Conservation (phyloP, 2,329 filamentous ascomycete genomes). For the Blastomyces gilchristii region DNA sequence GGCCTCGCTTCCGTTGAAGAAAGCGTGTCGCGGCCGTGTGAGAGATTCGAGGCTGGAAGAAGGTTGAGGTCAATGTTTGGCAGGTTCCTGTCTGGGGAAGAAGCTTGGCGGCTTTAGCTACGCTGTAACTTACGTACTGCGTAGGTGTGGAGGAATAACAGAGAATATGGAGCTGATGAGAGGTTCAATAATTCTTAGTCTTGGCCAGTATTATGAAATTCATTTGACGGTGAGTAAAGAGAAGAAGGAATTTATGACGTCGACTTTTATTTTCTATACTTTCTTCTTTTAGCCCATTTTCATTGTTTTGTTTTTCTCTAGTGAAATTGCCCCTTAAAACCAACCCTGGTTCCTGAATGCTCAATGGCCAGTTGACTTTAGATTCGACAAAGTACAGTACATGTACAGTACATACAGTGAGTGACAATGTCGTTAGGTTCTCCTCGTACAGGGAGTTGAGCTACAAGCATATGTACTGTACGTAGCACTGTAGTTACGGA, state of each 20-base stretch:
- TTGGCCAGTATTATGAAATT: background rate
- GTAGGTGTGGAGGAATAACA: background rate
- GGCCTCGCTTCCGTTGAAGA: constrained; percentile 1
- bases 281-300: background rate
- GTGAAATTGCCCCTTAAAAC: background rate
- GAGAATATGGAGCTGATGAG: background rate
- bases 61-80: background rate
- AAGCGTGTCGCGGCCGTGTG: background rate
- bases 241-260: background rate
- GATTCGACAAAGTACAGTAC: background rate
- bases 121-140: too few relatives aligned
- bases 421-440: background rate
- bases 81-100: background rate
- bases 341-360: background rate
- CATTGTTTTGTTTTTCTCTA: background rate
- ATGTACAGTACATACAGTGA: too few relatives aligned
- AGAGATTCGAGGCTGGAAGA: background rate
- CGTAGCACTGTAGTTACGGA: too few relatives aligned
- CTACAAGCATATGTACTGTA: background rate
- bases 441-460: background rate
- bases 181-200: background rate
- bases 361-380: background rate
- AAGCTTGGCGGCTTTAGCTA: background rate
- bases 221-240: background rate
- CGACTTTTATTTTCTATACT: background rate